Evolutionary conservation across 2,329 filamentous ascomycete genomes (phyloP), one percentile per base, ranked within the genome.

Genomic region (Epichloe sp.): DNA sequence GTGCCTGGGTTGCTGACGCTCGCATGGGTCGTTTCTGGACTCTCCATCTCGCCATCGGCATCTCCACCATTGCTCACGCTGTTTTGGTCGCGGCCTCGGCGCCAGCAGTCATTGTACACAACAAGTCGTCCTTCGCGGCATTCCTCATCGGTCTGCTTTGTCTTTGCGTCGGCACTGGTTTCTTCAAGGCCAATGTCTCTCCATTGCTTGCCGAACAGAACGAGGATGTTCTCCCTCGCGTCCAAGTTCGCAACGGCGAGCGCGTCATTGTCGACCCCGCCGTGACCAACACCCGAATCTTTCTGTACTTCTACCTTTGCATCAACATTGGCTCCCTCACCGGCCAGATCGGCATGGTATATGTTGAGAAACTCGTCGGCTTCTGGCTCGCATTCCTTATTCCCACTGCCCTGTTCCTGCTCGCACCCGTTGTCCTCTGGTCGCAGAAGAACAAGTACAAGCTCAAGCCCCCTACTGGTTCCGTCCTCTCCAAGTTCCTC

Each of bases 101-200:
- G 1, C 85, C 85, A 0, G 60, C 63, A 3, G 79, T 85, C 46
- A 82, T 88, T 45, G 68, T 77, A 44, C 68, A 78, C 55, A 68
- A 69, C 37, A 74, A 80, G 15, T 70, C 73, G 12, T 72, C 82
- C 0, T 77, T 87, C 44, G 82, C 71, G 1, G 80, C 78, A 48
- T 85, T 88, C 59, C 75, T 88, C 60, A 78, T 88, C 62, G 84
- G 83, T n/a, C 68, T 75, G 35, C 60, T 76, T 36, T 61, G 62
- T 23, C 70, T 77, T 40, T 73, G 73, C 57, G 65, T 87, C 34
- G 86, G 86, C 43, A 87, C 85, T 1, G 86, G 86, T 55, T 84
- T 86, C 60, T 88, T 90, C 77, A 91, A 90, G 72, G 79, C 83
- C 56, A 90, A 90, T 61, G 85, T 90, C 43, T 81, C 82, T 0